Evolutionary conservation across 73 alveolate genomes (phyloP).

Genomic region (Blepharisma stoltei): DNA sequence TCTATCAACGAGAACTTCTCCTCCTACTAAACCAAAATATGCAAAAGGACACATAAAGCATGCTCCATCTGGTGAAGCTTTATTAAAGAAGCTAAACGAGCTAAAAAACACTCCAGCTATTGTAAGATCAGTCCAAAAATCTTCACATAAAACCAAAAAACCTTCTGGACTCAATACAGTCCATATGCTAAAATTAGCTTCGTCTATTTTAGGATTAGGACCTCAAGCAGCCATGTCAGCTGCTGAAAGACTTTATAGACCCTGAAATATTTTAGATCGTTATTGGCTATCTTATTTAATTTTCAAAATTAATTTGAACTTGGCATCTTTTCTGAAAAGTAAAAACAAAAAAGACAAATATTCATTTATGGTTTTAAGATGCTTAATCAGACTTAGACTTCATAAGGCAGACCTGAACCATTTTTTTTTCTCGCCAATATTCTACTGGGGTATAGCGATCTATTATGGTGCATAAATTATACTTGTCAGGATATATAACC

Average conservation of each 20-base stretch:
- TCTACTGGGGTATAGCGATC: too few relatives aligned
- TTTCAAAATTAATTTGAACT: too few relatives aligned
- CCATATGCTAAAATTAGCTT: slow-evolving; percentile 84
- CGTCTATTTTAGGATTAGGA: slow-evolving; percentile 89
- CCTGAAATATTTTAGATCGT: too few relatives aligned
- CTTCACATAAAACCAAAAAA: slow-evolving; percentile 54
- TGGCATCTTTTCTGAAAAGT: too few relatives aligned
- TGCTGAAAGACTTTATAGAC: slow-evolving; percentile 99
- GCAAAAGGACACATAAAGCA: slow-evolving; percentile 22
- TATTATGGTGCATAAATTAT: too few relatives aligned
- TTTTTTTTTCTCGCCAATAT: too few relatives aligned
- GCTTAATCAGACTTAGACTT: too few relatives aligned
- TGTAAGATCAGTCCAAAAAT: not conserved
- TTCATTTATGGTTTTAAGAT: too few relatives aligned
- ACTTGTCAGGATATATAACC: slow-evolving; percentile 96
- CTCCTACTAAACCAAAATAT: not conserved
- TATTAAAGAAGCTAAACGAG: slow-evolving; percentile 27
- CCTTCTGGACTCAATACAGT: slow-evolving; percentile 97
- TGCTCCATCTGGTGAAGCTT: slow-evolving; percentile 33
- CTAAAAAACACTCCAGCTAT: slow-evolving; percentile 29
- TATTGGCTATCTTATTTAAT: too few relatives aligned
- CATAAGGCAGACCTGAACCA: too few relatives aligned
- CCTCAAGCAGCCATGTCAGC: slow-evolving; percentile 96
- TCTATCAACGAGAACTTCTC: slow-evolving; percentile 18
- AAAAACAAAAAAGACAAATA: too few relatives aligned